Evolutionary conservation across 257 asterid genomes (phyloP), one percentile per base, ranked within the genome.

Genomic region (Coffea canephora): DNA sequence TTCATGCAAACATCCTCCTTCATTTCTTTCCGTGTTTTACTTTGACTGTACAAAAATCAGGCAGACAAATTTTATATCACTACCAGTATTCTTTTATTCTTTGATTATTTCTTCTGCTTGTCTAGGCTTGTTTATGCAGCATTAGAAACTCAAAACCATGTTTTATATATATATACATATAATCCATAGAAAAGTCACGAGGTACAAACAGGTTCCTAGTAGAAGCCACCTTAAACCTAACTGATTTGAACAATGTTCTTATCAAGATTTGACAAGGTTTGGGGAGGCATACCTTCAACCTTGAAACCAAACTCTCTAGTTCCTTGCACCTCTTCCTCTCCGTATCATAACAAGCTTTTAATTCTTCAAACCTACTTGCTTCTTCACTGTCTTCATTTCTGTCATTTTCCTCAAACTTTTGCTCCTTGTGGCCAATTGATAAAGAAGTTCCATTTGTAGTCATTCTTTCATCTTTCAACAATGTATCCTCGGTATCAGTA

Each of bases 311-410:
- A 73, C 77, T 79, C 77, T 84, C 88, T 12, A 84, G 68, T 57
- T 84, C 86, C 64, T 79, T 67, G 73, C 85, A 83, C 82, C 84
- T 88, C 79, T 76, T 85, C 81, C 84, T 88, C 78, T 88, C 91
- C 69, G 71, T 77, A 83, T 84, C 85, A 65, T 80, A 81, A 66
- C 72, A 77, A 74, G 49, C 79, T 76, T 86, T 85, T 75, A 83
- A 78, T 75, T 86, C 89, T 77, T 91, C 92, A 71, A 75, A 66
- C 5, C 83, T 65, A 81, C 85, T 52, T 25, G 64, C 45, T 41
- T 73, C 82, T 71, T 85, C 83, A 21, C 71, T 49, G 65, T 52
- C 84, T 70, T 62, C 87, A 79, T 50, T 61, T 78, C 72, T 84
- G 61, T 80, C 90, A 31, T 80, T 81, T 52, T 77, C 80, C 34